Conservation (phyloP, 805 yeast species). For the Candida multigemmis region DNA sequence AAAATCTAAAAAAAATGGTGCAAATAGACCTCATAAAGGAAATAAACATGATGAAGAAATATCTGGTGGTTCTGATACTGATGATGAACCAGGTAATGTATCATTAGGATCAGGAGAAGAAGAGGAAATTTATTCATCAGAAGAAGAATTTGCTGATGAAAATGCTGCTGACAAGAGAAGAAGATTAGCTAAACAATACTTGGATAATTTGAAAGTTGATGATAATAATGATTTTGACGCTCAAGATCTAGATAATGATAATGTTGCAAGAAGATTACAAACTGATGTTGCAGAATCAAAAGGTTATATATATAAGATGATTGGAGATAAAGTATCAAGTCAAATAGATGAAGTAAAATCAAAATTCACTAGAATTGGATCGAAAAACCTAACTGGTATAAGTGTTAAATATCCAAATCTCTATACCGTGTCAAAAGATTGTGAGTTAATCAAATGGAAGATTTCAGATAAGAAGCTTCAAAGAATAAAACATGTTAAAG, state of each 20-base stretch:
- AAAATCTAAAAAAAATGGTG: conserved; percentile 10
- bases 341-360: conserved; percentile 25
- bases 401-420: conserved; percentile 53
- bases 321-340: conserved; percentile 41
- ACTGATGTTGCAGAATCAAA: conserved; percentile 85
- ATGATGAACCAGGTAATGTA: conserved; percentile 36
- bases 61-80: conserved; percentile 41
- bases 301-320: conserved; percentile 70
- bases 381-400: conserved; percentile 46
- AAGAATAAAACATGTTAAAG: conserved; percentile 55
- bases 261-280: conserved; percentile 68
- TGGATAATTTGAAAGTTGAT: conserved; percentile 60
- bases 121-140: conserved; percentile 42
- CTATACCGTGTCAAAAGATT: conserved; percentile 77
- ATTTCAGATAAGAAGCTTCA: conserved; percentile 52
- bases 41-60: conserved; percentile 42
- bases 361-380: conserved; percentile 48
- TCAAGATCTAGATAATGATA: conserved; percentile 80
- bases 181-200: conserved; percentile 86
- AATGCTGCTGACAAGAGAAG: conserved; percentile 90
- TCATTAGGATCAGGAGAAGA: conserved; percentile 23
- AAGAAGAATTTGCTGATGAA: conserved; percentile 68
- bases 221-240: conserved; percentile 63
- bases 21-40: conserved; percentile 4
- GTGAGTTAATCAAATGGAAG: conserved; percentile 75